phyloP scores from a whole-genome alignment of 768 basidiomycete species.

The Boletus rufocinnamomeus region DNA sequence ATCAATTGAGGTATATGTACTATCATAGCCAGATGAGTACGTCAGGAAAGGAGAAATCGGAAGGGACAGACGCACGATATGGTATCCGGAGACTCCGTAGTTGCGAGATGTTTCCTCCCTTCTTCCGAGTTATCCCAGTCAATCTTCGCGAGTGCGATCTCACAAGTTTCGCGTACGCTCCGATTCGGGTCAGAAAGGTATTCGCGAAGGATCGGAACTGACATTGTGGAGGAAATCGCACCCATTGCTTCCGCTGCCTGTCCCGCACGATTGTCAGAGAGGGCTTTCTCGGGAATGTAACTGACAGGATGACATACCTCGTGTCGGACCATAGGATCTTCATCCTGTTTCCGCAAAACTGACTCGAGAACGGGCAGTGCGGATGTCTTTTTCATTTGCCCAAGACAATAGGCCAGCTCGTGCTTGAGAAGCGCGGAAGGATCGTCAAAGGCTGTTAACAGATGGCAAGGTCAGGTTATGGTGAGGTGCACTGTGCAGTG shows the following conservation, averaged over 20 bases:
- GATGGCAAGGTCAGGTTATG: slow-evolving; percentile 4
- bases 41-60: neutral
- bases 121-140: slow-evolving; percentile 87
- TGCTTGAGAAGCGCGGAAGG: slow-evolving; percentile 92
- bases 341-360: slow-evolving; percentile 65
- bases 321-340: slow-evolving; percentile 97
- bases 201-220: slow-evolving; percentile 68
- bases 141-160: slow-evolving; percentile 95
- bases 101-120: slow-evolving; percentile 49
- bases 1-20: slow-evolving; percentile 82
- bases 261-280: slow-evolving; percentile 19
- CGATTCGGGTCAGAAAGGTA: slow-evolving; percentile 72
- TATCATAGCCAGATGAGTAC: slow-evolving; percentile 28
- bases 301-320: slow-evolving; percentile 57
- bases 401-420: slow-evolving; percentile 95
- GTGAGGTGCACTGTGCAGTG: neutral
- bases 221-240: slow-evolving; percentile 73
- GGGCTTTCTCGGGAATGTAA: neutral
- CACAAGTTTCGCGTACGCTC: slow-evolving; percentile 91
- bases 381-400: slow-evolving; percentile 75
- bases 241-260: slow-evolving; percentile 99
- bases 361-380: slow-evolving; percentile 80
- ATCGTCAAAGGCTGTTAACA: slow-evolving; percentile 71
- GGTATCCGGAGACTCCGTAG: slow-evolving; percentile 32
- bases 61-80: slow-evolving; percentile 37